Evolutionary conservation across 164 flowering plant genomes (phyloP), one percentile per base, ranked within the genome.

Genomic region (Nymphaea thermarum): DNA sequence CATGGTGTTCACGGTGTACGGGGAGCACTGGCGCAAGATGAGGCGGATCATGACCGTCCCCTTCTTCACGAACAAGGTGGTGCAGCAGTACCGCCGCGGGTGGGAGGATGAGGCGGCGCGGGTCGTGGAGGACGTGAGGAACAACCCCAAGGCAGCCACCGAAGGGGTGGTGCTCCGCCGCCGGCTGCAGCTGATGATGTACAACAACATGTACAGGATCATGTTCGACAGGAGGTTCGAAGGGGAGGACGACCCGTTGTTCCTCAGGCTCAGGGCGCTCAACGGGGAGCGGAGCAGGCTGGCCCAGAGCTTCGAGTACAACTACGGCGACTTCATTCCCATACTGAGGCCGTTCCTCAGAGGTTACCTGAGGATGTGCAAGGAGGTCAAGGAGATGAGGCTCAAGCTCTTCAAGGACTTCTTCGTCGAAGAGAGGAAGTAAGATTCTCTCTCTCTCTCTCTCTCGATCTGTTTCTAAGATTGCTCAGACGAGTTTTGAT

Each of bases 1-100:
- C 69, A 90, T 90, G 96, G 96, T 90, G 63, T 90, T 90, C 74
- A 90, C 96, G 1, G 87, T 88, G 17, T 88, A 88, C 77, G 95
- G 95, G 0, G 95, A 89, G 78, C 95, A 89, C 65, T 89, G 95
- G 95, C 66, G 95, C 67, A 90, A 90, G 82, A 90, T 90, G 96
- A 17, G 96, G 36, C 60, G 96, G 44, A 90, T 90, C 77, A 90
- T 90, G 96, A 90, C 96, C 17, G 90, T 90, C 3, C 96, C 96
- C 3, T 90, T 90, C 71, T 90, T 90, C 79, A 90, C 96, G 6
- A 88, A 90, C 82, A 90, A 86, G 79, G 71, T 68, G 59, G 96
- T 90, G 6, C 96, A 86, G 75, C 93, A 88, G 77, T 81, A 90
- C 71, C 64, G 93, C 63, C 18, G 4, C 45, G 91, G 91, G 3